Percentiles rank a stretch among this genome's conserved stretches.
These are phyloP conservation scores for Termitomyces sp. DNA, from an alignment of 768 basidiomycete species.

Conservation along the genomic window DNA sequence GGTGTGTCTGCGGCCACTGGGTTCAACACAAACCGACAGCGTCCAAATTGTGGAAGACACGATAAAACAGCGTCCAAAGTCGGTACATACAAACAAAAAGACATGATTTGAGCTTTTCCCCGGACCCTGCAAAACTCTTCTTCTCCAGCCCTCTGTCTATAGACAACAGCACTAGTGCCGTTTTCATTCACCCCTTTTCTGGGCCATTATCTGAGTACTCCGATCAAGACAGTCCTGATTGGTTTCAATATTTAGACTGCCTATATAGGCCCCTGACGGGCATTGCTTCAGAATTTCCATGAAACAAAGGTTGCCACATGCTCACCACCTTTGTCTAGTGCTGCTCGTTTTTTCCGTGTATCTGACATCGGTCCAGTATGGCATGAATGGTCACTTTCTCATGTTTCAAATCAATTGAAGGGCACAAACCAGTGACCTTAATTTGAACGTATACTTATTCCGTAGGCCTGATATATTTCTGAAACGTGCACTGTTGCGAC, in stretches of 20 bases:
- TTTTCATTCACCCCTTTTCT: neutral
- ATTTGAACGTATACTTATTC: neutral
- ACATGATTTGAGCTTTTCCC: neutral
- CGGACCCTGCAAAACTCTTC: neutral
- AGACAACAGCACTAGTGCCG: neutral
- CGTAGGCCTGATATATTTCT: neutral
- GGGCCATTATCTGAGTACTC: neutral
- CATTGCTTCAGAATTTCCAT: neutral
- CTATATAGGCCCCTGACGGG: neutral
- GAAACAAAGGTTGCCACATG: neutral
- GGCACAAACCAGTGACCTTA: neutral
- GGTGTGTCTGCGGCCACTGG: conserved; percentile 50
- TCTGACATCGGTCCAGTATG: neutral
- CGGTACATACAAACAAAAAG: conserved; percentile 46
- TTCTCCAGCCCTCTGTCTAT: neutral
- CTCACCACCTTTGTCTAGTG: neutral
- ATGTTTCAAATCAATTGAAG: neutral
- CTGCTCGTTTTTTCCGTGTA: neutral
- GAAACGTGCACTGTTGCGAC: neutral
- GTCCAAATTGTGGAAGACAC: conserved; percentile 75
- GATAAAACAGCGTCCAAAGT: conserved; percentile 66
- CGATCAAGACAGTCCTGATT: conserved; percentile 3
- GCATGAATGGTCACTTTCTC: neutral
- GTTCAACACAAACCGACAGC: conserved; percentile 62
- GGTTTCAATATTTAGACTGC: neutral